Evolutionary conservation across 2,329 filamentous ascomycete genomes (phyloP), one percentile per base, ranked within the genome.

Genomic region (Falciphora oryzae): DNA sequence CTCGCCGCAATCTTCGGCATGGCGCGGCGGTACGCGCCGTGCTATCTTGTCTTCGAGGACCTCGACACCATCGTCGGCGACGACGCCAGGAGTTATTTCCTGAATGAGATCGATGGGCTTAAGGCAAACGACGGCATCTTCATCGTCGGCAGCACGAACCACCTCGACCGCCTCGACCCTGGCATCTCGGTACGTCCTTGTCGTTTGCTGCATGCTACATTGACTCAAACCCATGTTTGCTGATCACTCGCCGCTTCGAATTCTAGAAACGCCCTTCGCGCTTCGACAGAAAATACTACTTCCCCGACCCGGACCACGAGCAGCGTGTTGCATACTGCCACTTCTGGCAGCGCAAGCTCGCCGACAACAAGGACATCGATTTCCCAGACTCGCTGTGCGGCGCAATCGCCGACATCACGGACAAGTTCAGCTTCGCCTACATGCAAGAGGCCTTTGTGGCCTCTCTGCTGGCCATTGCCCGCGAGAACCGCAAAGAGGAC

Each of bases 91-190:
- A 86, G 82, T 63, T 91, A 89, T 77, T 91, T 91, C 75, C 79
- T 91, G 61, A 91, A 91, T 71, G 87, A 91, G 73, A 84, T 91
- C 3, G 89, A 91, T 67, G 89, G 89, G 0, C 82, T 91, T 14
- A 84, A 85, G 69, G 83, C 80, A 67, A 91, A 91, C 68, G 85
- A 91, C 68, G 89, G 89, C 14, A 89, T 91, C 63, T 83, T 90
- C 69, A 89, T 91, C 76, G 80, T 89, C 32, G 86, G 84, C 35
- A 86, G 82, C 63, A 89, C 87, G 0, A 89, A 89, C 70, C 82
- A 86, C 68, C 79, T 91, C 6, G 87, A 91, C 50, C 80, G 82
- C 1, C 75, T 91, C 6, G 88, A 91, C 68, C 87, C 88, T 0
- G 88, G 87, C 27, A 88, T 88, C 32, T 79, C 83, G 11, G 79